These are phyloP conservation scores for Fagus crenata DNA, from an alignment of 306 rosid genomes.

Conservation along the genomic window DNA sequence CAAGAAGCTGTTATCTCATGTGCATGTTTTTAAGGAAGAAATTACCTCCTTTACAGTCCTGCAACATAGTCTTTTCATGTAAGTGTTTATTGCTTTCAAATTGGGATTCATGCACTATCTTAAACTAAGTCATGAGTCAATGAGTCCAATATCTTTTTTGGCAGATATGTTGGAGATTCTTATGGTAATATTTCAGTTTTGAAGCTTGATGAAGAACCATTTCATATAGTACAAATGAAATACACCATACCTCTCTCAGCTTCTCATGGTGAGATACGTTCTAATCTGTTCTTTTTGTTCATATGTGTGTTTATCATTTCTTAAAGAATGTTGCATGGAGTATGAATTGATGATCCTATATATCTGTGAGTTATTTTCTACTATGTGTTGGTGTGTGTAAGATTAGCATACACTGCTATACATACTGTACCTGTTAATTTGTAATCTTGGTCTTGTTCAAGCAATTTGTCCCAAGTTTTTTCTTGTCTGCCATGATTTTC, in stretches of 20 bases:
- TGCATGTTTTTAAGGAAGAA: conserved; percentile 50
- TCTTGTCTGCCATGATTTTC: background rate
- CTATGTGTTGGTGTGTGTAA: too few relatives aligned
- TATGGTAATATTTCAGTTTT: conserved; percentile 67
- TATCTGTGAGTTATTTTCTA: background rate
- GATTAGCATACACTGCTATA: too few relatives aligned
- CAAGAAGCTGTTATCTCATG: conserved; percentile 49
- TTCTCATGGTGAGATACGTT: conserved; percentile 61
- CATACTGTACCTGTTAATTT: too few relatives aligned
- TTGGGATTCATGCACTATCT: conserved; percentile 15
- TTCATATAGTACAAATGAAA: conserved; percentile 52
- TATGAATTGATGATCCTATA: background rate
- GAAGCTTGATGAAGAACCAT: conserved; percentile 61
- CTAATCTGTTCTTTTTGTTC: conserved; percentile 8
- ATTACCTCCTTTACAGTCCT: conserved; percentile 60
- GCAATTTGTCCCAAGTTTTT: background rate
- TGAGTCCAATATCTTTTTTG: conserved; percentile 26
- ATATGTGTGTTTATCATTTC: too few relatives aligned
- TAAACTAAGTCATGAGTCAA: conserved; percentile 6
- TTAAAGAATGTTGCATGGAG: background rate
- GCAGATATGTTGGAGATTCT: conserved; percentile 76
- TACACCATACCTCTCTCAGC: conserved; percentile 66
- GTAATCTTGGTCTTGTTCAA: background rate
- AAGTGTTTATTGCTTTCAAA: conserved; percentile 36
- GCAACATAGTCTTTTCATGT: conserved; percentile 63